Conservation (phyloP, 257 asterid species). For the Voacanga thouarsii region DNA sequence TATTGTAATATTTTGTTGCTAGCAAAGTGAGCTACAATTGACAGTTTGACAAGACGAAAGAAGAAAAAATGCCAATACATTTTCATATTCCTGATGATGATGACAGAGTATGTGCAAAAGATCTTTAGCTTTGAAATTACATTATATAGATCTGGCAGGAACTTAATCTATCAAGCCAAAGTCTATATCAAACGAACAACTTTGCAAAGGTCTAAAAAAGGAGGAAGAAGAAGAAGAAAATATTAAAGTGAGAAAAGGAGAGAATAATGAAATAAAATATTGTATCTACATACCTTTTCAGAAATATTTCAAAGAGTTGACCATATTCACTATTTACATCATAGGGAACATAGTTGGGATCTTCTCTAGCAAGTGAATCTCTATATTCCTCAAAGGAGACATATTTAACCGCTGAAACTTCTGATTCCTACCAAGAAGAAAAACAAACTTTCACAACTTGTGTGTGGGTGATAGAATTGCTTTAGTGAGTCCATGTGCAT, state of each 20-base stretch:
- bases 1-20: background rate
- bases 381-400: slow-evolving; percentile 65
- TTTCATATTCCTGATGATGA: background rate
- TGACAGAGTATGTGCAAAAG: background rate
- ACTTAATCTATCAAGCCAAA: background rate
- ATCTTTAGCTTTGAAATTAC: background rate
- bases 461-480: background rate
- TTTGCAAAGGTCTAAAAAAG: background rate
- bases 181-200: background rate
- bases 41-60: background rate
- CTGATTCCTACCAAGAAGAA: slow-evolving; percentile 74
- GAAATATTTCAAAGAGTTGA: slow-evolving; percentile 73
- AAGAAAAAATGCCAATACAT: background rate
- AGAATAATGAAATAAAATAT: slow-evolving; percentile 7
- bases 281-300: slow-evolving; percentile 56
- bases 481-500: background rate
- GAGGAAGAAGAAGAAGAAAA: background rate
- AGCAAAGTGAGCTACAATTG: background rate
- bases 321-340: slow-evolving; percentile 68
- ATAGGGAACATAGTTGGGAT: slow-evolving; percentile 76
- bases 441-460: slow-evolving; percentile 13
- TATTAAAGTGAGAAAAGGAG: slow-evolving; percentile 11
- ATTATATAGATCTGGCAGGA: background rate
- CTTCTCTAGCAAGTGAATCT: slow-evolving; percentile 68
- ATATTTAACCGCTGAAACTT: slow-evolving; percentile 95